Base-by-base conservation (phyloP, 2,329 filamentous ascomycete species). In the Penicillium sp. region DNA sequence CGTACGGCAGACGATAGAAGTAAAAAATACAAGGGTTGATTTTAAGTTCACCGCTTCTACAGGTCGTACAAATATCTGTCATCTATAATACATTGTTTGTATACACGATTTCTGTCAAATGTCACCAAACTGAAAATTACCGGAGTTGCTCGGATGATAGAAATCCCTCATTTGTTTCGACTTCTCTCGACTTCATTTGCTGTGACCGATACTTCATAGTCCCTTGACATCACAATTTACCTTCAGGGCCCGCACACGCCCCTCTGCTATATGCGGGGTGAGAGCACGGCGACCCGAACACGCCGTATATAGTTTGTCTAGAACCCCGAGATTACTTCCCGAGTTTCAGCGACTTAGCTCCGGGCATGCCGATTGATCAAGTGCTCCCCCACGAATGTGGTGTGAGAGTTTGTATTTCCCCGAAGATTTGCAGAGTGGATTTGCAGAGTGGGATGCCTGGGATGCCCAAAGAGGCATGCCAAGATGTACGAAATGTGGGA, bases 381-480 rank as follows among this genome's bases (percentile, higher is more conserved):
- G 10, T 34, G 15, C n/a, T 5, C 3, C 10, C 15, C n/a, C 31
- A n/a, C 31, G 23, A 38, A 53, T 40, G 53, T 53, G 50, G 50
- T 45, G 31, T 41, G n/a, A 33, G 31, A 41, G 10, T 34, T 51
- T 29, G 13, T 52, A 57, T 51, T 62, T 58, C 58, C 43, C 60
- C 58, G 55, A 62, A 57, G 58, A 57, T 57, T 51, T 44, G 25
- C 40, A 45, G 23, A 29, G 55, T 33, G 11, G 29, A 21, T 21
- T 21, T 21, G 19, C 19, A 21, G 19, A 21, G 19, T 21, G 23
- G 23, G 23, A 23, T 23, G 23, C 23, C 23, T 23, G 3, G 3
- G 29, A 11, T 31, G 4, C 11, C 29, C 11, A 11, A 31, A 33
- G 31, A 33, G 31, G 60, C 15, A 41, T 25, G 34, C 31, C n/a